These are phyloP conservation scores for Porogramme epimiltina DNA, from an alignment of 1,284 basidiomycete species.

Conservation along the genomic window DNA sequence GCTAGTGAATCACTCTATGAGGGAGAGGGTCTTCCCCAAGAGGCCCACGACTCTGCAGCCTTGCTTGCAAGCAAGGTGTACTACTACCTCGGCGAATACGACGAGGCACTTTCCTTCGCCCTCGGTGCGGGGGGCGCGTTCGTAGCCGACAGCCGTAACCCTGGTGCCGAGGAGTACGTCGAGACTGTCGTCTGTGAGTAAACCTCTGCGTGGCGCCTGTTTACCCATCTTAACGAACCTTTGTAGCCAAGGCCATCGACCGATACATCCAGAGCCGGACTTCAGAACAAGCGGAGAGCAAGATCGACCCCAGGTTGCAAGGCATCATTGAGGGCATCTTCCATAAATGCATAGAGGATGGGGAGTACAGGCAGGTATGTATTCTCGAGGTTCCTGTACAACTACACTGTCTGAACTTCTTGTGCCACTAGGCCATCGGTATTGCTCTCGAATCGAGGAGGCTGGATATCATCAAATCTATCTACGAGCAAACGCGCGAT, in stretches of 20 bases:
- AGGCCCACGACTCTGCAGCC: slow-evolving; percentile 80
- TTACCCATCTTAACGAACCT: too few species aligned
- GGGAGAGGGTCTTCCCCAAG: slow-evolving; percentile 69
- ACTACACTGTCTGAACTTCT: too few species aligned
- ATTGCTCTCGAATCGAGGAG: slow-evolving; percentile 90
- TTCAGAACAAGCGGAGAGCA: slow-evolving; percentile 50
- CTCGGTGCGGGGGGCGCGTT: slow-evolving; percentile 88
- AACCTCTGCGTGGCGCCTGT: background rate
- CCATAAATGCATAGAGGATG: slow-evolving; percentile 78
- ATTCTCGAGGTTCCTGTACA: background rate
- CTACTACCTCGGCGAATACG: slow-evolving; percentile 92
- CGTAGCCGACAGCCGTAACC: slow-evolving; percentile 66
- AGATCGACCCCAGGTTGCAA: slow-evolving; percentile 79
- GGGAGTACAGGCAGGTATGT: slow-evolving; percentile 85
- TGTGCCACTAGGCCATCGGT: slow-evolving; percentile 76
- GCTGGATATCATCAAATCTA: slow-evolving; percentile 80
- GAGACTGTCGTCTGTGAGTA: slow-evolving; percentile 91
- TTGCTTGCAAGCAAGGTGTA: slow-evolving; percentile 94
- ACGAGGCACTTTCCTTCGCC: slow-evolving; percentile 92
- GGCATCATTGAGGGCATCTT: slow-evolving; percentile 89
- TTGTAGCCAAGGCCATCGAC: slow-evolving; percentile 89
- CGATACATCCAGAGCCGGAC: slow-evolving; percentile 74
- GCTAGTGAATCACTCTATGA: slow-evolving; percentile 89
- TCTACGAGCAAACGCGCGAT: slow-evolving; percentile 76
- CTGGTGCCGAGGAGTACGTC: slow-evolving; percentile 81